Evolutionary conservation across 1,284 basidiomycete genomes (phyloP), one percentile per base, ranked within the genome.

Genomic region (Exsudoporus floridanus): DNA sequence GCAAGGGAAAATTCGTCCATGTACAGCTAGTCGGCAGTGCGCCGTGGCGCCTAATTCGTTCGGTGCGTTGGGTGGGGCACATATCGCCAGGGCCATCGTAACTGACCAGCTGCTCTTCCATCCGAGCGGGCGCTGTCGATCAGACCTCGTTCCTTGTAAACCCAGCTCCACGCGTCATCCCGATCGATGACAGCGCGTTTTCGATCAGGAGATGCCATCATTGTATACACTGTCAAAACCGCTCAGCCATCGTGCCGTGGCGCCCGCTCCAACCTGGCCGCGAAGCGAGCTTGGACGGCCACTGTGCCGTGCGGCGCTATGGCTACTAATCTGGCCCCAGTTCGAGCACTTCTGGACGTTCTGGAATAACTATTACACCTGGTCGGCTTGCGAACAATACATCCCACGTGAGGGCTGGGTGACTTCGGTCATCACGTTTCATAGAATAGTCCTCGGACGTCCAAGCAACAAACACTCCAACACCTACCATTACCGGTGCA

Each of bases 391-490:
- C 14, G 43, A 39, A 40, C 8, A 27, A 34, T 28, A 18, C 25
- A 37, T 58, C 49, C 61, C 67, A 67, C 63, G 68, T 52, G 63
- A 70, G 25, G 42, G 14, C 27, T 36, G 39, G 35, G 23, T 38
- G 19, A 30, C n/a, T 34, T 41, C 41, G 46, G 39, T 57, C 36
- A 58, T 34, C 40, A 37, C 40, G 46, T 47, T 64, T 59, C 49
- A 64, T 54, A 51, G 50, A 53, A 46, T 62, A 31, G 69, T 66
- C 69, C 64, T 66, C 64, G 64, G 69, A 66, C 41, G 65, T 64
- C 46, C 41, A 62, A 36, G 46, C 36, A n/a, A 42, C 14, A 36
- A 40, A 51, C 25, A 30, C 34, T 23, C 10, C 46, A 44, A 30
- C 19, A 46, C 34, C 14, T 60, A 16, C 62, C 51, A 44, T 52